phyloP scores from a whole-genome alignment of 2,329 filamentous ascomycete genomes.

The Cryphonectria radicalis region DNA sequence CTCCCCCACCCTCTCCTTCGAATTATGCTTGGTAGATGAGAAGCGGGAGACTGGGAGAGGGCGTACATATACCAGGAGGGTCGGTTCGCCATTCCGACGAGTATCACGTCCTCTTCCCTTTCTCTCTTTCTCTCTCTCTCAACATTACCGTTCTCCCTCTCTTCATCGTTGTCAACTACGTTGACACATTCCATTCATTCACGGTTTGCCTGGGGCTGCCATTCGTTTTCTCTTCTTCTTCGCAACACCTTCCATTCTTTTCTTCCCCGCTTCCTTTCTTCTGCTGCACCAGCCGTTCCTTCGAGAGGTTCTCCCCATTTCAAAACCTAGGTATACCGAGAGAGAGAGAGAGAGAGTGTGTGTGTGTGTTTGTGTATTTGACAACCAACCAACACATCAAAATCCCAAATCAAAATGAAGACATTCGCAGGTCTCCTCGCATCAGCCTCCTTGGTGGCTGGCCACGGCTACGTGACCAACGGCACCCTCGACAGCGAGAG shows the following conservation, averaged over 20 bases:
- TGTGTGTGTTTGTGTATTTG: too few species aligned
- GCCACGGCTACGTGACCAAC: slow-evolving; percentile 29
- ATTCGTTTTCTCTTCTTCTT: slow-evolving; percentile 22
- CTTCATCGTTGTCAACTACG: slow-evolving; percentile 20
- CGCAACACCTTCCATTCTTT: slow-evolving; percentile 22
- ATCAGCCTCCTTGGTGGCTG: slow-evolving; percentile 25
- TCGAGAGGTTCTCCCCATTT: slow-evolving; percentile 8
- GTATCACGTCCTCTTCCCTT: neutral
- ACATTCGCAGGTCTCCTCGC: slow-evolving; percentile 32
- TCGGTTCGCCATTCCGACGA: slow-evolving; percentile 1
- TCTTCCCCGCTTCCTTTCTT: neutral
- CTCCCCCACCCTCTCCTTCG: slow-evolving; percentile 15
- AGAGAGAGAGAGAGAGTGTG: slow-evolving; percentile 20
- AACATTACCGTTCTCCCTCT: slow-evolving; percentile 10
- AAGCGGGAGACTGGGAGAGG: neutral
- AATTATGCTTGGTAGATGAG: neutral
- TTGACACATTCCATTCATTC: slow-evolving; percentile 29
- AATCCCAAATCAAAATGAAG: slow-evolving; percentile 19
- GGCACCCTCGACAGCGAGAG: slow-evolving; percentile 27
- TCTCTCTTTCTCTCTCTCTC: neutral
- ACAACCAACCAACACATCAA: neutral
- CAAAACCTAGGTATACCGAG: neutral
- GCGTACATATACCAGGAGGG: slow-evolving; percentile 23
- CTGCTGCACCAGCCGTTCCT: slow-evolving; percentile 17
- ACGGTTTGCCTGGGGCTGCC: slow-evolving; percentile 30